Conservation (phyloP, 345 rosid species). For the Eucalyptus marginata region DNA sequence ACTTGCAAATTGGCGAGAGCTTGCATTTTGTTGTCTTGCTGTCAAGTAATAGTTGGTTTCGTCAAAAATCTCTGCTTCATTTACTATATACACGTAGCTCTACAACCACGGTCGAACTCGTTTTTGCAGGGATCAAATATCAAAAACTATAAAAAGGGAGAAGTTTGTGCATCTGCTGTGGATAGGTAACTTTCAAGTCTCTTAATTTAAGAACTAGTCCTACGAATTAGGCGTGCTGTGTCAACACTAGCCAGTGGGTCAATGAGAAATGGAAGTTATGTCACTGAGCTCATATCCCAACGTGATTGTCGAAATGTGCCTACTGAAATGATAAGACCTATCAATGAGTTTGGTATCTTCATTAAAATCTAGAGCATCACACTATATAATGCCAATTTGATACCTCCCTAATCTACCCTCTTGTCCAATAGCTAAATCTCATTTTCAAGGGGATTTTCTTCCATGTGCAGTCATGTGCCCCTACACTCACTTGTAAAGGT, state of each 20-base stretch:
- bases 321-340: background rate
- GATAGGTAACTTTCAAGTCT: background rate
- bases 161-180: background rate
- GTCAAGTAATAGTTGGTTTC: too few species aligned
- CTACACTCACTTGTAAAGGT: background rate
- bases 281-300: background rate
- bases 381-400: background rate
- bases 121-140: too few species aligned
- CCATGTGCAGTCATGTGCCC: background rate
- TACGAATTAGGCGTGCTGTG: background rate
- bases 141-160: too few species aligned
- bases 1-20: background rate
- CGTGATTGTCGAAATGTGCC: background rate
- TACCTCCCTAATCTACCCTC: background rate
- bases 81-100: too few species aligned
- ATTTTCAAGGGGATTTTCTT: background rate
- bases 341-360: background rate
- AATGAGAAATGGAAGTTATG: background rate
- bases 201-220: background rate
- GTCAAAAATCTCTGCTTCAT: too few species aligned
- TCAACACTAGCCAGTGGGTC: background rate
- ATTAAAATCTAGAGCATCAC: background rate
- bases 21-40: too few species aligned
- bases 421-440: background rate
- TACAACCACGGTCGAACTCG: too few species aligned